Percentiles rank a stretch among this genome's conserved stretches.
These are phyloP conservation scores for Coniochaeta sp. DNA, from an alignment of 2,329 filamentous ascomycete species.

Conservation along the genomic window DNA sequence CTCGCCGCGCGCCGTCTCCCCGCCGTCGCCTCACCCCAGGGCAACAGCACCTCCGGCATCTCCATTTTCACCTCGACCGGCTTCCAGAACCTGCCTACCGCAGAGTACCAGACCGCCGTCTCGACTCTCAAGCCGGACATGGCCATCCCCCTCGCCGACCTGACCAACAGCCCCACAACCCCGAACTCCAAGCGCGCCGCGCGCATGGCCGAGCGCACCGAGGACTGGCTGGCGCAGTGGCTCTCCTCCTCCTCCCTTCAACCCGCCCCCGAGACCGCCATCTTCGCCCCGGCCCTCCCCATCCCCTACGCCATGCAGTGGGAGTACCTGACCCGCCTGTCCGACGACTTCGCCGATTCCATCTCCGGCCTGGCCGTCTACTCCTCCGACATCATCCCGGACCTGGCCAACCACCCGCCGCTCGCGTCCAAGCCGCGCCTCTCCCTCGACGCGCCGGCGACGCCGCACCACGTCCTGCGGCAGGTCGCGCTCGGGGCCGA, in stretches of 20 bases:
- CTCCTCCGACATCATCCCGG: conserved; percentile 60
- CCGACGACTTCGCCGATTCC: conserved; percentile 48
- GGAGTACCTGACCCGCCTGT: conserved; percentile 69
- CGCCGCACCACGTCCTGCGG: conserved; percentile 69
- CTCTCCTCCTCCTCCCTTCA: conserved; percentile 32
- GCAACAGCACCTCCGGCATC: conserved; percentile 64
- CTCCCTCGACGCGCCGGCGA: conserved; percentile 61
- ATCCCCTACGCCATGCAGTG: conserved; percentile 68
- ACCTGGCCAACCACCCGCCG: conserved; percentile 48
- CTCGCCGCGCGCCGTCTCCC: conserved; percentile 73
- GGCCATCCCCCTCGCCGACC: conserved; percentile 69
- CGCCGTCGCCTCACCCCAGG: conserved; percentile 62
- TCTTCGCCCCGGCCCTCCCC: conserved; percentile 66
- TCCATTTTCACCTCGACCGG: conserved; percentile 82
- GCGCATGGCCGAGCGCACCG: conserved; percentile 81
- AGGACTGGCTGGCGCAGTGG: conserved; percentile 70
- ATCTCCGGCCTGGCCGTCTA: conserved; percentile 73
- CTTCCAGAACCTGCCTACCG: conserved; percentile 62
- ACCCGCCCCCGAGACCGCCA: conserved; percentile 5
- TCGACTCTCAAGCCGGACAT: conserved; percentile 70
- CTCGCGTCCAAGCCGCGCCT: conserved; percentile 64
- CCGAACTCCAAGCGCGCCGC: conserved; percentile 65
- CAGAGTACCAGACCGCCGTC: conserved; percentile 61
- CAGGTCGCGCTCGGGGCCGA: conserved; percentile 75
- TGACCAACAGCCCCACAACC: conserved; percentile 37